Conservation (phyloP, 2,329 filamentous ascomycete species). For the Fusarium circinatum region DNA sequence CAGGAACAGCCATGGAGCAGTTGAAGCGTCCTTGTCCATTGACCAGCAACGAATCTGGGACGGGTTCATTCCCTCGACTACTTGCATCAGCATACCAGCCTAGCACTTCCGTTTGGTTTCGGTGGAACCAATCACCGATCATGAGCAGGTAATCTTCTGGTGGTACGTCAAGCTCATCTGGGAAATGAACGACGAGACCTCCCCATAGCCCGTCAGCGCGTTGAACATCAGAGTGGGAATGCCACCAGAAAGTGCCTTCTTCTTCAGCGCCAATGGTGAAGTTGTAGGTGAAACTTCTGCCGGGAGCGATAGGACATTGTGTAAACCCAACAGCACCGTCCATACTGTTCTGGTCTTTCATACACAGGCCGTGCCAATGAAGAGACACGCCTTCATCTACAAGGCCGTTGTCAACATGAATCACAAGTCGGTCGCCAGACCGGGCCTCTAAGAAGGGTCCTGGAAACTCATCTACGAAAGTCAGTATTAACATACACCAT, state of each 20-base stretch:
- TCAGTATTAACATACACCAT: rapidly evolving
- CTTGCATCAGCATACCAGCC: slow-evolving; percentile 4
- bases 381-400: not conserved
- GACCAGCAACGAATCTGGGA: not conserved
- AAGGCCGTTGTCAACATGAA: not conserved
- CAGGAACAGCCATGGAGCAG: slow-evolving; percentile 7
- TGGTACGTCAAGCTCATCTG: rapidly evolving
- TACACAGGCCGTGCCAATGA: not conserved
- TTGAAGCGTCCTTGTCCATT: not conserved
- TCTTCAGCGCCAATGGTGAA: not conserved
- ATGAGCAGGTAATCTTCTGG: not conserved
- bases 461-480: not conserved
- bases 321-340: slow-evolving; percentile 11
- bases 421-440: not conserved
- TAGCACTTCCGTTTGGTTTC: not conserved
- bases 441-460: not conserved
- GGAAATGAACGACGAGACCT: not conserved
- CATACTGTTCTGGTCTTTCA: not conserved
- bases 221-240: not conserved
- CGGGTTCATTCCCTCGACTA: slow-evolving; percentile 10
- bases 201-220: slow-evolving; percentile 6
- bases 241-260: slow-evolving; percentile 10
- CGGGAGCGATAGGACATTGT: not conserved
- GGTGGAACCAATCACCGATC: slow-evolving; percentile 3
- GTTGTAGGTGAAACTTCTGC: not conserved